These are phyloP conservation scores for Rhizoctonia solani DNA, from an alignment of 1,284 basidiomycete genomes.

Conservation along the genomic window DNA sequence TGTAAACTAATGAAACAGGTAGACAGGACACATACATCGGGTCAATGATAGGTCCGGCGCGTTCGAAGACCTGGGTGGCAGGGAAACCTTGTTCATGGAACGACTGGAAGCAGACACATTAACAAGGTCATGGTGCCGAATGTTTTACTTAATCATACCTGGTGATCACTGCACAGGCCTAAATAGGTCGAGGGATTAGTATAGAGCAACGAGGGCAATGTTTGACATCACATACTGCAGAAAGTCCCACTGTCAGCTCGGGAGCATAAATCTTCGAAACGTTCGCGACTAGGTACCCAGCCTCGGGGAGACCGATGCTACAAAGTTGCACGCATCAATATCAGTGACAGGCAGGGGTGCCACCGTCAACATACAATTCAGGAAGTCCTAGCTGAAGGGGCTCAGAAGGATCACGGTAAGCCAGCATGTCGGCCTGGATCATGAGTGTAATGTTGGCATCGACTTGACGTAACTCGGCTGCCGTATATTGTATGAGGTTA, in stretches of 20 bases:
- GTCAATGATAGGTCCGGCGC: slow-evolving; percentile 79
- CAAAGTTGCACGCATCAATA: not conserved
- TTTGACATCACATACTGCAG: slow-evolving; percentile 45
- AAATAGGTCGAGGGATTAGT: not conserved
- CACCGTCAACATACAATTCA: slow-evolving; percentile 43
- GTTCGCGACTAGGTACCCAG: slow-evolving; percentile 72
- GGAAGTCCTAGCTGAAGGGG: slow-evolving; percentile 79
- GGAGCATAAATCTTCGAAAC: slow-evolving; percentile 77
- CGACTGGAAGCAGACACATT: slow-evolving; percentile 47
- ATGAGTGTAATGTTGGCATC: slow-evolving; percentile 75
- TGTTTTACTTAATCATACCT: slow-evolving; percentile 47
- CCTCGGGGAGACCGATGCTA: slow-evolving; percentile 79
- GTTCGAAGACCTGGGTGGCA: slow-evolving; percentile 79
- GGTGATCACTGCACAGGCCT: slow-evolving; percentile 87
- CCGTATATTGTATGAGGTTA: not conserved
- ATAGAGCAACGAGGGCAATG: not conserved
- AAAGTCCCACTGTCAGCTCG: slow-evolving; percentile 77
- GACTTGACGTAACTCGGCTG: slow-evolving; percentile 59
- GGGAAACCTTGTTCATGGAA: slow-evolving; percentile 83
- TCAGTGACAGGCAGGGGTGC: not conserved
- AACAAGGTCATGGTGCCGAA: not conserved
- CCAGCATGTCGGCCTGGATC: slow-evolving; percentile 89
- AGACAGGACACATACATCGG: slow-evolving; percentile 72
- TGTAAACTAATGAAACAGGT: slow-evolving; percentile 50
- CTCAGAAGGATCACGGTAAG: slow-evolving; percentile 73